Conservation (phyloP, 768 basidiomycete genomes). For the Cubamyces sp. region DNA sequence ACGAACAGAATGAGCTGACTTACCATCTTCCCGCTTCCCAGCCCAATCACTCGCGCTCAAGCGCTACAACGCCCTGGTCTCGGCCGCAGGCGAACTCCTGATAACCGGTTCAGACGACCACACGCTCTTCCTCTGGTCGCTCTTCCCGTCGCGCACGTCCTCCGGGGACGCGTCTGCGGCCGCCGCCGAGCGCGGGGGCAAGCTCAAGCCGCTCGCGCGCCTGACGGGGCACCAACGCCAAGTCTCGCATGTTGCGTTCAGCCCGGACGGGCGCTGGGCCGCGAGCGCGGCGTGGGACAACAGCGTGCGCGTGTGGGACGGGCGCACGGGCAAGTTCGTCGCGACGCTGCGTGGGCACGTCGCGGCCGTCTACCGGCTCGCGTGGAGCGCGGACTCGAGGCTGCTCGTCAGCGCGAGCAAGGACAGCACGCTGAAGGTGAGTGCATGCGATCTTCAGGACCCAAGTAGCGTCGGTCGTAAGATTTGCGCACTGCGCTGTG, state of each 20-base stretch:
- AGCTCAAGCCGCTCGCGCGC: conserved; percentile 72
- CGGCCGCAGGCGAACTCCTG: conserved; percentile 71
- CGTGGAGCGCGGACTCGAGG: conserved; percentile 94
- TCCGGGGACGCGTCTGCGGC: conserved; percentile 41
- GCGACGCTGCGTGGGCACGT: conserved; percentile 92
- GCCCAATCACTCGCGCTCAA: conserved; percentile 76
- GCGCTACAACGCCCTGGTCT: conserved; percentile 75
- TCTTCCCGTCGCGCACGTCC: conserved; percentile 56
- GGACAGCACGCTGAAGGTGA: conserved; percentile 92
- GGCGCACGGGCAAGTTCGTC: conserved; percentile 81
- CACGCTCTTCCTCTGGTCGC: conserved; percentile 95
- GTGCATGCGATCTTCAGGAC: conserved; percentile 27
- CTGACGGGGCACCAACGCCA: conserved; percentile 96
- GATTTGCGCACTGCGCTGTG: too few relatives aligned
- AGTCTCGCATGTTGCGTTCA: conserved; percentile 92
- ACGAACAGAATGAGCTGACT: conserved; percentile 1
- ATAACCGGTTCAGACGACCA: conserved; percentile 98
- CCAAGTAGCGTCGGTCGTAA: too few relatives aligned
- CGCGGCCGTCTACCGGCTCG: conserved; percentile 89
- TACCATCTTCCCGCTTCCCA: conserved; percentile 34
- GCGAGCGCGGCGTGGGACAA: conserved; percentile 93
- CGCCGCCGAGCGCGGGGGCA: conserved; percentile 44
- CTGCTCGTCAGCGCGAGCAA: conserved; percentile 94
- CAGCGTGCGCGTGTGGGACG: conserved; percentile 92
- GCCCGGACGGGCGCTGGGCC: conserved; percentile 90